phyloP scores from a whole-genome alignment of 805 yeast species.

The Barnettozyma vustinii region DNA sequence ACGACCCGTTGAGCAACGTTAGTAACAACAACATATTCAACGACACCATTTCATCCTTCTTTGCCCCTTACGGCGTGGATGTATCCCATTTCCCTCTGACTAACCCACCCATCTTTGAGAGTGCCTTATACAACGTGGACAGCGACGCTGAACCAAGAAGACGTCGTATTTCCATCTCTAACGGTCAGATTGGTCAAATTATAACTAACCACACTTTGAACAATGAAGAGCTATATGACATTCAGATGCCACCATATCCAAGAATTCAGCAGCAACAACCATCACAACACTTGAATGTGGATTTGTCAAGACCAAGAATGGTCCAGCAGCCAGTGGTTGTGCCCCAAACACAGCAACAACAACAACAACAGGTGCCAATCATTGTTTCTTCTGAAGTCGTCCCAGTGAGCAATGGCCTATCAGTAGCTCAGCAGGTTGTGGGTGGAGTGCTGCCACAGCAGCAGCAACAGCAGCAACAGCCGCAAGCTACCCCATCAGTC shows the following conservation, averaged over 20 bases:
- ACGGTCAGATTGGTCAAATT: constrained; percentile 81
- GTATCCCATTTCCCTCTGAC: constrained; percentile 39
- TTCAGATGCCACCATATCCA: constrained; percentile 30
- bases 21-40: constrained; percentile 16
- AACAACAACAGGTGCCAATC: not conserved
- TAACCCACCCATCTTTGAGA: constrained; percentile 41
- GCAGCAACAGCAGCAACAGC: too few relatives aligned
- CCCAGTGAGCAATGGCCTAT: not conserved
- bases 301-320: constrained; percentile 1
- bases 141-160: constrained; percentile 34
- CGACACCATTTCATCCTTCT: constrained; percentile 37
- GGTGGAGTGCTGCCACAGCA: not conserved
- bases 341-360: not conserved
- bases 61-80: constrained; percentile 40
- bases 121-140: constrained; percentile 29
- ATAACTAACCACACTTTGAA: constrained; percentile 33
- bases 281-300: constrained; percentile 8
- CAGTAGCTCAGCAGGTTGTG: not conserved
- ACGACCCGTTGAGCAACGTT: constrained; percentile 1
- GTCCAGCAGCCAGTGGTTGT: constrained; percentile 2
- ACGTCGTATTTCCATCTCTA: constrained; percentile 74
- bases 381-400: not conserved
- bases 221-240: constrained; percentile 33
- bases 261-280: constrained; percentile 1
- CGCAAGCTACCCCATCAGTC: constrained; percentile 3